Conservation (phyloP, 106 monocot genomes). For the Acanthochlamys bracteata region DNA sequence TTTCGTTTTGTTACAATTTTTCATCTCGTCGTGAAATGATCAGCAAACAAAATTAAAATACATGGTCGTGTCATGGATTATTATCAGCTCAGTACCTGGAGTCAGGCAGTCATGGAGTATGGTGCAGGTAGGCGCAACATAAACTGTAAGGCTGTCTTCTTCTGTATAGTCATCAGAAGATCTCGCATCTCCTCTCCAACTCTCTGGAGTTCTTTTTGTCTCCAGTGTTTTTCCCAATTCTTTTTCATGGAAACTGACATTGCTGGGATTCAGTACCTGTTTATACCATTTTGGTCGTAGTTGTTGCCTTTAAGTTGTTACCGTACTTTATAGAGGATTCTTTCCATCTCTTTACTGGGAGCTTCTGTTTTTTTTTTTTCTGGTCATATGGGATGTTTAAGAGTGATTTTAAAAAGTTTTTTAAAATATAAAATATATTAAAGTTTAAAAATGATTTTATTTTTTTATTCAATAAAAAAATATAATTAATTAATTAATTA, state of each 20-base stretch:
- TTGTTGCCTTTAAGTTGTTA: not conserved
- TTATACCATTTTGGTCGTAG: not conserved
- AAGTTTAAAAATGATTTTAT: too few relatives aligned
- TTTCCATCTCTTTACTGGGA: not conserved
- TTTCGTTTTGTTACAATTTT: too few relatives aligned
- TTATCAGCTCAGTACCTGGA: too few relatives aligned
- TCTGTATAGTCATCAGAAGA: not conserved
- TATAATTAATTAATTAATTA: too few relatives aligned
- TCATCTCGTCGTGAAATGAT: not conserved
- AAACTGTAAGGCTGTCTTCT: not conserved
- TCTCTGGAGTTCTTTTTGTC: not conserved
- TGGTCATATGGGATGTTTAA: too few relatives aligned
- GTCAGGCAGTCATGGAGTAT: not conserved
- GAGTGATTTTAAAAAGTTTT: too few relatives aligned
- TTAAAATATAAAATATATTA: too few relatives aligned
- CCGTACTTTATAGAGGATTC: not conserved
- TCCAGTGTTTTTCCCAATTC: not conserved
- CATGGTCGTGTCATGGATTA: not conserved
- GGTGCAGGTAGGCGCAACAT: not conserved
- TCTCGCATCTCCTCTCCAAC: not conserved
- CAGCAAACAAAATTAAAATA: not conserved
- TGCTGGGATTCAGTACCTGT: too few relatives aligned
- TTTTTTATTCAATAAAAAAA: too few relatives aligned
- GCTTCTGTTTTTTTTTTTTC: too few relatives aligned
- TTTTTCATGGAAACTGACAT: too few relatives aligned